A percentile compares a stretch with the other conserved stretches of the same genome.
phyloP scores from a whole-genome alignment of 2,329 filamentous ascomycete genomes.

The Sclerotinia subarctica region DNA sequence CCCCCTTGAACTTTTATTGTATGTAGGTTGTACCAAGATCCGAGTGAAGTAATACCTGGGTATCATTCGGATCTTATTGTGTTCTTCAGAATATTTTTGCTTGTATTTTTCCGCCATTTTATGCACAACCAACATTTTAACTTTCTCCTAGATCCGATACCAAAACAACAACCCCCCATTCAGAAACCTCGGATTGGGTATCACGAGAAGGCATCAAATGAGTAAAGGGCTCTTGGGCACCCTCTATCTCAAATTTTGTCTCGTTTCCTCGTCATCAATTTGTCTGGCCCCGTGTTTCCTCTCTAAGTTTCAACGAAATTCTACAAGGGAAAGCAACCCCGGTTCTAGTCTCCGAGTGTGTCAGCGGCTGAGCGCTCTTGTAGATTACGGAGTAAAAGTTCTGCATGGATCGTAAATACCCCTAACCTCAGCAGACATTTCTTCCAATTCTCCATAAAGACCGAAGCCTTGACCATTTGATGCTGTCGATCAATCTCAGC shows the following conservation, averaged over 20 bases:
- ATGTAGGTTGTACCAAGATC: slow-evolving; percentile 10
- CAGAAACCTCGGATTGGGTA: slow-evolving; percentile 6
- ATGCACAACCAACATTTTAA: slow-evolving; percentile 1
- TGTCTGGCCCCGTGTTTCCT: background rate
- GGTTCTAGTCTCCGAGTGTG: slow-evolving; percentile 13
- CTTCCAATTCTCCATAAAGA: slow-evolving; percentile 18
- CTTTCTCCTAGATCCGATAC: slow-evolving; percentile 11
- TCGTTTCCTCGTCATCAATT: background rate
- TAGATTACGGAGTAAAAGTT: slow-evolving; percentile 5
- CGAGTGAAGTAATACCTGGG: slow-evolving; percentile 13
- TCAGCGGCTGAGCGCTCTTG: slow-evolving; percentile 13
- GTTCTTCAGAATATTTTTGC: slow-evolving; percentile 2
- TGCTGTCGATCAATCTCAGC: slow-evolving; percentile 21
- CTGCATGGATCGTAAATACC: slow-evolving; percentile 16
- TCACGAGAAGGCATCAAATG: slow-evolving; percentile 7
- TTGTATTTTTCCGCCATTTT: background rate
- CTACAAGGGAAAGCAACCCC: slow-evolving; percentile 11
- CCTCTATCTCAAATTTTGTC: slow-evolving; percentile 4
- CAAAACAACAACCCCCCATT: background rate
- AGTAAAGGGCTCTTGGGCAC: background rate
- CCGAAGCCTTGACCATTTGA: slow-evolving; percentile 20
- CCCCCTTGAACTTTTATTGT: slow-evolving; percentile 1
- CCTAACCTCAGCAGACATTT: slow-evolving; percentile 13
- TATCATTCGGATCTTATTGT: slow-evolving; percentile 15
- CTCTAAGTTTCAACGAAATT: slow-evolving; percentile 2